Conservation (phyloP, 2,329 filamentous ascomycete genomes). For the Diplodia sapinea region DNA sequence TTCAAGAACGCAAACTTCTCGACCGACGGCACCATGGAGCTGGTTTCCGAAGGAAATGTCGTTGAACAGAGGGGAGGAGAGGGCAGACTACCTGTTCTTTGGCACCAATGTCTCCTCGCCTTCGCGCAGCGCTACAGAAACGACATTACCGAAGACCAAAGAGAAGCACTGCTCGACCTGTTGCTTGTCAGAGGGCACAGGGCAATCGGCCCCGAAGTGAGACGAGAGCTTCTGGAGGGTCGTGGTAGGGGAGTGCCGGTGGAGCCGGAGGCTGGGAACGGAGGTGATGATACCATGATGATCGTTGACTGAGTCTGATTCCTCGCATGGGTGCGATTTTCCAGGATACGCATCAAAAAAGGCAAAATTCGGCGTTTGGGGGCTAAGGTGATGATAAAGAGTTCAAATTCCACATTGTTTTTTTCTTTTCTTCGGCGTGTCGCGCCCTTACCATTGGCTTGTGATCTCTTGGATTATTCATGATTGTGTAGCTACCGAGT, state of each 20-base stretch:
- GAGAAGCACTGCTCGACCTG: slow-evolving; percentile 87
- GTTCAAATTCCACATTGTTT: background rate
- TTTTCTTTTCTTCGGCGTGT: too few relatives aligned
- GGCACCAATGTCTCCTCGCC: slow-evolving; percentile 90
- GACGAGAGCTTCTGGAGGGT: slow-evolving; percentile 85
- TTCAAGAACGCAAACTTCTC: slow-evolving; percentile 74
- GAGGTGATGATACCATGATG: slow-evolving; percentile 90
- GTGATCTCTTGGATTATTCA: background rate
- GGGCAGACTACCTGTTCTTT: slow-evolving; percentile 82
- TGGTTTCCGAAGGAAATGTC: slow-evolving; percentile 33
- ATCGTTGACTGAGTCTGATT: slow-evolving; percentile 48
- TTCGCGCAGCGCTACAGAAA: slow-evolving; percentile 96
- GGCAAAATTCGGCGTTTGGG: slow-evolving; percentile 15
- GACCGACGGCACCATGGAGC: slow-evolving; percentile 48
- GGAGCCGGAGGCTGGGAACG: slow-evolving; percentile 67
- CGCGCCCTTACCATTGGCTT: background rate
- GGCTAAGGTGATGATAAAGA: slow-evolving; percentile 13
- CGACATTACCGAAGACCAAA: slow-evolving; percentile 93
- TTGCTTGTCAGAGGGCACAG: slow-evolving; percentile 83
- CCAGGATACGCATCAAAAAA: slow-evolving; percentile 2
- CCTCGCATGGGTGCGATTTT: background rate
- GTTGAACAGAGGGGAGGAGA: slow-evolving; percentile 54
- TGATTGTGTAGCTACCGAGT: background rate
- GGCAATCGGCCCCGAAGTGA: slow-evolving; percentile 87
- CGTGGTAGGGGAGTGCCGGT: slow-evolving; percentile 79